Base-by-base conservation (phyloP, 2,329 filamentous ascomycete species). In the Furcasterigmium furcatum region DNA sequence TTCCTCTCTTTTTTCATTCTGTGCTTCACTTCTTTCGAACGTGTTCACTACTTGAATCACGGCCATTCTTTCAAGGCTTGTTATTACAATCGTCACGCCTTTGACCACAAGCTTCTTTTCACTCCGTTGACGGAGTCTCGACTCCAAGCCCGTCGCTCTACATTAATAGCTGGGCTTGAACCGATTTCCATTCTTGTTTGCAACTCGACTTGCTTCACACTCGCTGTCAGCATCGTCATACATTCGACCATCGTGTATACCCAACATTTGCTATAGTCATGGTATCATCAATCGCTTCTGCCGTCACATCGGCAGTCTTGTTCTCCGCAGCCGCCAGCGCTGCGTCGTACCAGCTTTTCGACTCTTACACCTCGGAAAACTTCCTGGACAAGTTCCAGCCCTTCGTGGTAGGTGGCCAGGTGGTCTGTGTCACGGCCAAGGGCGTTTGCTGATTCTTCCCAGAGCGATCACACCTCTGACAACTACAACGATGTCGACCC, bases 301-400 rank as follows among this genome's bases (percentile, higher is more conserved):
- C 48, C 35, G 38, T 24, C 18, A 39, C 22, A 13, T 48, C 48
- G 44, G 46, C 50, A 19, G 48, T 41, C 36, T 43, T 52, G 5
- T 32, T 55, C 5, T 14, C 47, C 16, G 19, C 44, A 13, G 46
- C 46, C 4, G 46, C 47, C 35, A 45, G 44, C 3, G 13, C 32
- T 14, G 39, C 45, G 41, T 46, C 44, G 7, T 55, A 53, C 38
- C 38, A 51, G 14, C 22, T 55, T 22, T 32, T 25, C 0, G 48
- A 55, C 29, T 50, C 35, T 9, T 55, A 55, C 20, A 49, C 55
- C 38, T 45, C 53, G 12, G 45, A 48, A 3, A 76, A 76, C 62
- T 76, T 77, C 57, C 72, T 75, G 35, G 60, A 67, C 54, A 71
- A 75, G 58, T 76, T 74, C 51, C 46, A 61, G 36, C 75, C 75